phyloP scores from a whole-genome alignment of 306 rosid species.

The Cicer cuneatum region DNA sequence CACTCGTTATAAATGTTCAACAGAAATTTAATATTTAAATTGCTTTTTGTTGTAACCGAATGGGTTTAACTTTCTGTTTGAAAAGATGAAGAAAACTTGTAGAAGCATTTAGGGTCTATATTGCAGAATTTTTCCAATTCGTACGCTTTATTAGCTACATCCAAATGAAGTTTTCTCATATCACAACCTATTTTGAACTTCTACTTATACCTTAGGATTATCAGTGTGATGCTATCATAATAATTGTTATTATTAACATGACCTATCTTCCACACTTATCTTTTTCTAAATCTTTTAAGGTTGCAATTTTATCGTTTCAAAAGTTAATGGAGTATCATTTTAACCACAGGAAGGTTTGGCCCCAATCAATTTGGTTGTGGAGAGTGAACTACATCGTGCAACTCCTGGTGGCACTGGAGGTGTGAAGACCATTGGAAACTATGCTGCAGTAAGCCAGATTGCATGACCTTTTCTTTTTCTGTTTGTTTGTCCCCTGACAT shows the following conservation, averaged over 20 bases:
- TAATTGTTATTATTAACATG: conserved; percentile 15
- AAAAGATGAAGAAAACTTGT: neutral
- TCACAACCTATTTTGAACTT: conserved; percentile 25
- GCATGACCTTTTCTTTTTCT: conserved; percentile 20
- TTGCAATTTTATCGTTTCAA: conserved; percentile 17
- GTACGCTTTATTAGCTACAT: conserved; percentile 15
- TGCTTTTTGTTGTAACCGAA: neutral
- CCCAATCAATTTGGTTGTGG: conserved; percentile 86
- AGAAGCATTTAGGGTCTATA: neutral
- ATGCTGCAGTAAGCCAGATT: conserved; percentile 83
- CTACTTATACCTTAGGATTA: conserved; percentile 12
- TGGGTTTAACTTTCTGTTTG: conserved; percentile 15
- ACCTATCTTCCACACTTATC: neutral
- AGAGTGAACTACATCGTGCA: conserved; percentile 93
- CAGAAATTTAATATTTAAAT: neutral
- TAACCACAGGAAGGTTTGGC: conserved; percentile 89
- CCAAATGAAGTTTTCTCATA: conserved; percentile 2
- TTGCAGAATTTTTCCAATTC: conserved; percentile 1
- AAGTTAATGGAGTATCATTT: conserved; percentile 22
- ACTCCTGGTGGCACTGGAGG: conserved; percentile 99
- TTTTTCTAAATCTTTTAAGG: conserved; percentile 18
- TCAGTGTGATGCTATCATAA: neutral
- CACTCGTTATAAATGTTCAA: neutral
- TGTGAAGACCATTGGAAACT: conserved; percentile 97
- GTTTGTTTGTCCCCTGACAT: conserved; percentile 26